Conservation (phyloP, 2,329 filamentous ascomycete species). For the Cladophialophora immunda region DNA sequence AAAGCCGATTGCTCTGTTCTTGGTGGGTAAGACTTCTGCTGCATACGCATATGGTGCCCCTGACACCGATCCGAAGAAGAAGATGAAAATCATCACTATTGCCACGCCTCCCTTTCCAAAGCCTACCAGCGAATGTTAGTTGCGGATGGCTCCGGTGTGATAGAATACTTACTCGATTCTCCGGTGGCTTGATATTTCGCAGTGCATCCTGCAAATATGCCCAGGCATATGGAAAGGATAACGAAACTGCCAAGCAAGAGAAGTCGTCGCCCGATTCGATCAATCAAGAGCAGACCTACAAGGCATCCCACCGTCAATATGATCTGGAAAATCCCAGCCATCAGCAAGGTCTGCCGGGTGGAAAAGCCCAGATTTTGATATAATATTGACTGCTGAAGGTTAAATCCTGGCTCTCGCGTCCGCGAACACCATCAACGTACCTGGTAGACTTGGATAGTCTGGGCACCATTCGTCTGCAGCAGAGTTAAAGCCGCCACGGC, state of each 20-base stretch:
- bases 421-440: no score
- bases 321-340: conserved; percentile 7
- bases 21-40: conserved; percentile 5
- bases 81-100: conserved; percentile 8
- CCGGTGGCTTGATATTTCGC: conserved; percentile 1
- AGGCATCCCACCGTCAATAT: not conserved
- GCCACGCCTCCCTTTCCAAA: conserved; percentile 5
- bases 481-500: not conserved
- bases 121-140: not conserved
- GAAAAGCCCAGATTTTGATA: not conserved
- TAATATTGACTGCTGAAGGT: not conserved
- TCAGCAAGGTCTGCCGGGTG: not conserved
- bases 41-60: conserved; percentile 1
- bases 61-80: not conserved
- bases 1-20: not conserved
- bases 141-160: no score
- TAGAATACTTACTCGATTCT: no score
- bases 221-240: not conserved
- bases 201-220: not conserved
- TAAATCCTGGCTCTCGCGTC: no score
- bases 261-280: not conserved
- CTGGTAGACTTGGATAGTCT: not conserved
- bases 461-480: not conserved
- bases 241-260: not conserved
- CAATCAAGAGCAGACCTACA: not conserved